Conservation (phyloP, 176 grass and related monocot genomes). For the Alloteropsis semialata region DNA sequence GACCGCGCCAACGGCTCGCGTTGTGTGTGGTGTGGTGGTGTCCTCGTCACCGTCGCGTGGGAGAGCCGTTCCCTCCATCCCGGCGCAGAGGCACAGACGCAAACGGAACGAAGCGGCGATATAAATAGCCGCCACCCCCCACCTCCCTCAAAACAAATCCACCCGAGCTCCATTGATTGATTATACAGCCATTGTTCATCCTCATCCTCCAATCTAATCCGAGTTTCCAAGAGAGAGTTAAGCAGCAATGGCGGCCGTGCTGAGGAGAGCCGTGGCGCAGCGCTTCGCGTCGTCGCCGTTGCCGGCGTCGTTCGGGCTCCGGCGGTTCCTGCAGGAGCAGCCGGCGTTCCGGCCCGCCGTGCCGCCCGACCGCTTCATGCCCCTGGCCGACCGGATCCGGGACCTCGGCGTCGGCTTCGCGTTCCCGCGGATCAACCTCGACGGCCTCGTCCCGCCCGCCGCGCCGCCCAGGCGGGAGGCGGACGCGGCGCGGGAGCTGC, state of each 20-base stretch:
- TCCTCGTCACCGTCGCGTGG: constrained; percentile 19
- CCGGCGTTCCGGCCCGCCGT: constrained; percentile 62
- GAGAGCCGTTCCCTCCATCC: neutral
- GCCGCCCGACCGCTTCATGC: constrained; percentile 55
- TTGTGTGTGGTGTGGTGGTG: neutral
- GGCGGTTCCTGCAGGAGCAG: constrained; percentile 71
- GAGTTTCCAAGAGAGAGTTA: neutral
- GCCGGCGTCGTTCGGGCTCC: constrained; percentile 36
- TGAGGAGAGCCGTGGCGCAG: constrained; percentile 58
- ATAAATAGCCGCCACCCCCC: constrained; percentile 27
- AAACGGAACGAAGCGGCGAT: neutral
- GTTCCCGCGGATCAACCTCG: constrained; percentile 71
- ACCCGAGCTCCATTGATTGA: neutral
- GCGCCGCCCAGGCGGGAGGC: neutral
- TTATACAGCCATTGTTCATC: neutral
- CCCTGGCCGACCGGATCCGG: constrained; percentile 73
- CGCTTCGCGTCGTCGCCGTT: constrained; percentile 21
- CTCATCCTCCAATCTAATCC: neutral
- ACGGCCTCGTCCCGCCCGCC: constrained; percentile 66
- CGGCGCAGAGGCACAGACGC: neutral
- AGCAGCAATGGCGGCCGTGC: constrained; percentile 55
- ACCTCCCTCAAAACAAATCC: constrained; percentile 26
- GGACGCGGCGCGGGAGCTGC: neutral
- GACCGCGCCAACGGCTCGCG: neutral
- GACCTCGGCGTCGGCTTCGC: constrained; percentile 44